These are phyloP conservation scores for Venturia pyrina DNA, from an alignment of 2,329 filamentous ascomycete genomes.

Conservation along the genomic window DNA sequence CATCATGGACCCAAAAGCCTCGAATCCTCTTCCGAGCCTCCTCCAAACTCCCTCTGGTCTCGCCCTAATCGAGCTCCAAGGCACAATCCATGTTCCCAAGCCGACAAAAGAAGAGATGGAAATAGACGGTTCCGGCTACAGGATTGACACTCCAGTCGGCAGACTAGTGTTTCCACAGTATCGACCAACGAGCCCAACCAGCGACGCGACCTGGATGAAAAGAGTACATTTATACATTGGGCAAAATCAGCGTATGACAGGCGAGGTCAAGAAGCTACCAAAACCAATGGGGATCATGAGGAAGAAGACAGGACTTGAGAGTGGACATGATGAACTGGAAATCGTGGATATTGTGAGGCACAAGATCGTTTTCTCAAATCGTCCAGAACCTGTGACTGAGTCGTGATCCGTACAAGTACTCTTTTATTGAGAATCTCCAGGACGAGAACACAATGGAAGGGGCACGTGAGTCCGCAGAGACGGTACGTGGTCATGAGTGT, in stretches of 20 bases:
- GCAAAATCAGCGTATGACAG: conserved; percentile 76
- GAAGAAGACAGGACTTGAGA: conserved; percentile 31
- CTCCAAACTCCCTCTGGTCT: conserved; percentile 84
- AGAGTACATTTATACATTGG: conserved; percentile 81
- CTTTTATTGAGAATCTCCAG: neutral
- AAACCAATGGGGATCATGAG: conserved; percentile 72
- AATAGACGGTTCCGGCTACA: conserved; percentile 12
- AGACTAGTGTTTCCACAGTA: conserved; percentile 72
- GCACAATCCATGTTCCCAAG: conserved; percentile 67
- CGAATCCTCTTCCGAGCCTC: conserved; percentile 63
- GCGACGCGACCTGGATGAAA: conserved; percentile 75
- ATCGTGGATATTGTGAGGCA: conserved; percentile 79
- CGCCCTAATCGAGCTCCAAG: conserved; percentile 86
- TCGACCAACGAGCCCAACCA: conserved; percentile 37
- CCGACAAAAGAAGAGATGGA: conserved; percentile 15
- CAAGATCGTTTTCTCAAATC: conserved; percentile 73
- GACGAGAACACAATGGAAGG: neutral
- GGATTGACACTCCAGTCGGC: conserved; percentile 47
- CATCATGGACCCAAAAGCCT: neutral
- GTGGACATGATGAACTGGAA: conserved; percentile 50
- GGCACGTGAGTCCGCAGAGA: neutral
- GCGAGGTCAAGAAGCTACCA: conserved; percentile 79
- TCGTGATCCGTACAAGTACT: neutral
- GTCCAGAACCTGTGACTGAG: conserved; percentile 66
- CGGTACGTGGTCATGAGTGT: neutral